phyloP scores from a whole-genome alignment of 495 filamentous ascomycete genomes.

The Annulohypoxylon nitens region DNA sequence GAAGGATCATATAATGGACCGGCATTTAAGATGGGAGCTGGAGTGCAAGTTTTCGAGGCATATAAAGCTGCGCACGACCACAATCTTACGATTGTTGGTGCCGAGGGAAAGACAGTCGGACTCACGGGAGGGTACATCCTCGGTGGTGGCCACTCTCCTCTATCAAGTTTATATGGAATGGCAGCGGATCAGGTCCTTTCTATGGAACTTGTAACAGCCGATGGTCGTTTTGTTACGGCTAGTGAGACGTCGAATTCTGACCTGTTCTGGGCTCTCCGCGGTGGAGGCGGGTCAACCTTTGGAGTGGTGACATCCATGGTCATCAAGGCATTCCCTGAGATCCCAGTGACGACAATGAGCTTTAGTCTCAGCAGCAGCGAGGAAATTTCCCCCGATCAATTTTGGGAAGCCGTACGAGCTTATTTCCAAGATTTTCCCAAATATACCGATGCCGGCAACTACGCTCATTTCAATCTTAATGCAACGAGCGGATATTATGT shows the following conservation, averaged over 20 bases:
- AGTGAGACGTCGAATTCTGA: conserved; percentile 65
- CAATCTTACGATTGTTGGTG: conserved; percentile 62
- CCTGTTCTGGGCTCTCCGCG: conserved; percentile 75
- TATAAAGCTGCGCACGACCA: conserved; percentile 56
- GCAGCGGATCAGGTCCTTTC: conserved; percentile 67
- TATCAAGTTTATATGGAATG: conserved; percentile 62
- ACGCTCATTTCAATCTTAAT: conserved; percentile 65
- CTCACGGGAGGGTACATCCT: conserved; percentile 66
- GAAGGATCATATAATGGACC: conserved; percentile 58
- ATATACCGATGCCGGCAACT: conserved; percentile 66
- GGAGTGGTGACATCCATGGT: conserved; percentile 69
- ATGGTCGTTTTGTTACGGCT: conserved; percentile 69
- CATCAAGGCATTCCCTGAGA: conserved; percentile 59
- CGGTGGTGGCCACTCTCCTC: conserved; percentile 65
- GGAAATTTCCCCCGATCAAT: conserved; percentile 57
- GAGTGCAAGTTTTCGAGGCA: conserved; percentile 61
- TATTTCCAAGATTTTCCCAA: conserved; percentile 61
- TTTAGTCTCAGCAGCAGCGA: conserved; percentile 50
- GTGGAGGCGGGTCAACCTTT: conserved; percentile 70
- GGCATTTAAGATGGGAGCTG: conserved; percentile 64
- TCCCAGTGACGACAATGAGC: conserved; percentile 56
- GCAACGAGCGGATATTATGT: conserved; percentile 51
- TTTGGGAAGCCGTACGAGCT: conserved; percentile 64
- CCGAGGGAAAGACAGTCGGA: conserved; percentile 67
- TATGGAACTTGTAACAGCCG: conserved; percentile 69